Percentiles rank a stretch among this genome's conserved stretches.
Evolutionary conservation across 1,284 basidiomycete species (phyloP).

Genomic region (Austroboletus niveus): DNA sequence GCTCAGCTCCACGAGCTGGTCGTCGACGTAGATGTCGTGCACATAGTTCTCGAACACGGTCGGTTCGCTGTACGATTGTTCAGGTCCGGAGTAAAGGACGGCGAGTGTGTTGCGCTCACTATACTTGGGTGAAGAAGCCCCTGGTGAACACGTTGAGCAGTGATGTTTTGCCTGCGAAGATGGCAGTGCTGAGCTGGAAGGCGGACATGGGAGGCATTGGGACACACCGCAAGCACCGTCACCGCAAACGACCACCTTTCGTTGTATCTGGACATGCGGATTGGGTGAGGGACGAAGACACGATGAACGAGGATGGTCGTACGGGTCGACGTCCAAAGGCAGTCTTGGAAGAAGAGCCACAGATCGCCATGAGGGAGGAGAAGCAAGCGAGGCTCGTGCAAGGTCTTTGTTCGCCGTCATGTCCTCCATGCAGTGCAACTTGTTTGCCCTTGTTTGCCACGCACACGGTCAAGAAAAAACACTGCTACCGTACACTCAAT

Average conservation of each 20-base stretch:
- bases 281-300: slow-evolving; percentile 17
- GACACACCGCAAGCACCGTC: slow-evolving; percentile 86
- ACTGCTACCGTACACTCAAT: slow-evolving; percentile 5
- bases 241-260: slow-evolving; percentile 83
- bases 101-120: slow-evolving; percentile 51
- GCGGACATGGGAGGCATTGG: background rate
- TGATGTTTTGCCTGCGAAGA: slow-evolving; percentile 68
- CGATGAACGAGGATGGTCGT: slow-evolving; percentile 16
- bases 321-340: slow-evolving; percentile 56
- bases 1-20: slow-evolving; percentile 83
- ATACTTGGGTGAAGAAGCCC: slow-evolving; percentile 86
- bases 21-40: slow-evolving; percentile 80
- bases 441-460: slow-evolving; percentile 26
- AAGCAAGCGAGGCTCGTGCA: background rate
- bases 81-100: background rate
- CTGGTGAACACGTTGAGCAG: slow-evolving; percentile 82
- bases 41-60: slow-evolving; percentile 95
- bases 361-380: slow-evolving; percentile 45
- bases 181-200: slow-evolving; percentile 21
- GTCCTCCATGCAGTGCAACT: slow-evolving; percentile 1
- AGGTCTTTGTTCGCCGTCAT: slow-evolving; percentile 2
- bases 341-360: slow-evolving; percentile 48
- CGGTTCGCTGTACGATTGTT: slow-evolving; percentile 63
- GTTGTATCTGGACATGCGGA: slow-evolving; percentile 45
- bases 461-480: slow-evolving; percentile 4